A percentile compares a stretch with the other conserved stretches of the same genome.
Evolutionary conservation across 805 yeast genomes (phyloP).

Genomic region (Saturnispora galanensis): DNA sequence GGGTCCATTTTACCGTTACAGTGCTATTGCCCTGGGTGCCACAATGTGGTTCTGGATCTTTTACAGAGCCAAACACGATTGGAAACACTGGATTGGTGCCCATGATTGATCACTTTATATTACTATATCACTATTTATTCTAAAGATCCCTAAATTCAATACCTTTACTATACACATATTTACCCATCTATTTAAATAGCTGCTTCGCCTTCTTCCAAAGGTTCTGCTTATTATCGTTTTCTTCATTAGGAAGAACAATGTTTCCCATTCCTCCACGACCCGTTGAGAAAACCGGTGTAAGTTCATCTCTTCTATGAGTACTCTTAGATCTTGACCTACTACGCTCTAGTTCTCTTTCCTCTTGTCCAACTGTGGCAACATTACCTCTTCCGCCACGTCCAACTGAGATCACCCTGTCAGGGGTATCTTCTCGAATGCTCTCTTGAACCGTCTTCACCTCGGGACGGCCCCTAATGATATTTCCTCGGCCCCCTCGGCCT

Average conservation of each 20-base stretch:
- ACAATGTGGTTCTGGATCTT: constrained; percentile 86
- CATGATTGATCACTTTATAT: not conserved
- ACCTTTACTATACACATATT: not conserved
- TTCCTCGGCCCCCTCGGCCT: constrained; percentile 6
- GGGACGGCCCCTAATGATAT: not conserved
- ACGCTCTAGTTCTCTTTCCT: constrained; percentile 22
- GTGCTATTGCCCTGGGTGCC: constrained; percentile 66
- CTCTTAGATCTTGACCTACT: constrained; percentile 7
- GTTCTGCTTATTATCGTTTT: constrained; percentile 26
- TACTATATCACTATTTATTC: not conserved
- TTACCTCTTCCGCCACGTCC: constrained; percentile 55
- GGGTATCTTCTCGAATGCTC: constrained; percentile 8
- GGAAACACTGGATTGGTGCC: constrained; percentile 45
- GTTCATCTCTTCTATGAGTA: constrained; percentile 30
- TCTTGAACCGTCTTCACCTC: not conserved
- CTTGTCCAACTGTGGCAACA: constrained; percentile 30
- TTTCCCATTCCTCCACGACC: constrained; percentile 55
- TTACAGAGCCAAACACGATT: constrained; percentile 69
- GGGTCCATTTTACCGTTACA: constrained; percentile 44
- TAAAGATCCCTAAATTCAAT: not conserved
- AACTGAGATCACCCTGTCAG: constrained; percentile 34
- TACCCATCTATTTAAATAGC: constrained; percentile 4
- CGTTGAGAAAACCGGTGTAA: constrained; percentile 35
- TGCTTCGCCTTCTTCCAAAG: constrained; percentile 11
- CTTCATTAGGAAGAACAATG: constrained; percentile 18